A percentile compares a stretch with the other conserved stretches of the same genome.
phyloP scores from a whole-genome alignment of 192 early-diverging fungal species.

The Linnemannia elongata region DNA sequence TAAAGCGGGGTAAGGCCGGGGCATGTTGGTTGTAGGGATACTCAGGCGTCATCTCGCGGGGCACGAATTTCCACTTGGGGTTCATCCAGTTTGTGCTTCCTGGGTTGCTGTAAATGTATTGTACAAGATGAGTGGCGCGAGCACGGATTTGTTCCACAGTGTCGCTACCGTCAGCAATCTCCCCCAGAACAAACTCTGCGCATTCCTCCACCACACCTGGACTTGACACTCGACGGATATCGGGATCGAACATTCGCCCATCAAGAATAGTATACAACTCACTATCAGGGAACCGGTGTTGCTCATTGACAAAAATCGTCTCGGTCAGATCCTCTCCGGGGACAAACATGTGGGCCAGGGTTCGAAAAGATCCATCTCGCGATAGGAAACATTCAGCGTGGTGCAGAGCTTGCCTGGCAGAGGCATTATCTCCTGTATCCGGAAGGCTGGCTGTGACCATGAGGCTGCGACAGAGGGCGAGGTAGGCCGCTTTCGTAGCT shows the following conservation, averaged over 20 bases:
- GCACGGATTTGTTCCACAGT: background rate
- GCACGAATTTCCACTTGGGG: background rate
- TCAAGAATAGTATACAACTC: background rate
- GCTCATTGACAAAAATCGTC: background rate
- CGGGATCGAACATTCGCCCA: background rate
- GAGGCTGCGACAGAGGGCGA: background rate
- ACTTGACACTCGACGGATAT: background rate
- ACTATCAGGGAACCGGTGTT: background rate
- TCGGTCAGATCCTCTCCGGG: background rate
- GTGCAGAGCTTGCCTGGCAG: background rate
- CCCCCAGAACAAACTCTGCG: background rate
- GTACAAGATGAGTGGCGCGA: background rate
- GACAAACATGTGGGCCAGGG: background rate
- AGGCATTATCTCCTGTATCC: background rate
- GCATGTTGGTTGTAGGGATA: background rate
- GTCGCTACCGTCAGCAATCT: background rate
- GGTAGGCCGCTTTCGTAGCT: background rate
- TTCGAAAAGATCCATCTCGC: constrained; percentile 1
- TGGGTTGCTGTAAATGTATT: constrained; percentile 11
- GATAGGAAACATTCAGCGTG: background rate
- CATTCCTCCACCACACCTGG: constrained; percentile 10
- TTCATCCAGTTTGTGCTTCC: background rate
- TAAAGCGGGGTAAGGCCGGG: background rate
- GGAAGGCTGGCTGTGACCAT: background rate
- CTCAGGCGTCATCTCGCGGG: background rate